Conservation (phyloP, 805 yeast species). For the Soucietia sequanensis region DNA sequence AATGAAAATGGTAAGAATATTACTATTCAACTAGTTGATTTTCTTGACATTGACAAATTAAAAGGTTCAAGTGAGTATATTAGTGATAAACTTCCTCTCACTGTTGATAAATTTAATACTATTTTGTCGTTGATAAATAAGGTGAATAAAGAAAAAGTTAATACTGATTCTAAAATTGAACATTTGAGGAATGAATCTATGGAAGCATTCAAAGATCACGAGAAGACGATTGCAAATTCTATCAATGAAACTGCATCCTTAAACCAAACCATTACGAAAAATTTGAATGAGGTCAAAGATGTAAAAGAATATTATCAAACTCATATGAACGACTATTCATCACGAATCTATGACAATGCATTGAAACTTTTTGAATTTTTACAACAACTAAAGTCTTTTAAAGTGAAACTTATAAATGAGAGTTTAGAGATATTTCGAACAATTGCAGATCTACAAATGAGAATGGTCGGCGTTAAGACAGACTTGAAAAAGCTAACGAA, state of each 20-base stretch:
- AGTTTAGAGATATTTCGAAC: constrained; percentile 25
- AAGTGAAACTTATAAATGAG: constrained; percentile 17
- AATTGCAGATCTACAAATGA: constrained; percentile 38
- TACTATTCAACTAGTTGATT: constrained; percentile 24
- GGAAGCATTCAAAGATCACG: constrained; percentile 18
- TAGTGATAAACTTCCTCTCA: constrained; percentile 24
- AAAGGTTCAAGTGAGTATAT: constrained; percentile 28
- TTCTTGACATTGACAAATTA: constrained; percentile 30
- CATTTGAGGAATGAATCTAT: constrained; percentile 37
- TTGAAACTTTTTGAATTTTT: constrained; percentile 33
- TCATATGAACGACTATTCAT: constrained; percentile 14
- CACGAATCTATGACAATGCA: constrained; percentile 32
- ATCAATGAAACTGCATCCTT: background rate
- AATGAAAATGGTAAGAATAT: too few species aligned
- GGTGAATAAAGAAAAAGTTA: constrained; percentile 35
- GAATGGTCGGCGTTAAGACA: constrained; percentile 31
- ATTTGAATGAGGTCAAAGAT: constrained; percentile 3
- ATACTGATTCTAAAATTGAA: constrained; percentile 43
- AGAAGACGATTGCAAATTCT: constrained; percentile 5
- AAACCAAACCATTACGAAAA: background rate
- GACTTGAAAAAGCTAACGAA: constrained; percentile 25
- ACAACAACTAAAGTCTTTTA: constrained; percentile 30
- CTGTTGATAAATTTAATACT: constrained; percentile 27
- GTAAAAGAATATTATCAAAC: constrained; percentile 22
- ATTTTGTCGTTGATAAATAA: constrained; percentile 33